Percentiles rank a stretch among this genome's conserved stretches.
Evolutionary conservation across 192 early-diverging fungal genomes (phyloP).

Genomic region (Rhizophagus prolifer): DNA sequence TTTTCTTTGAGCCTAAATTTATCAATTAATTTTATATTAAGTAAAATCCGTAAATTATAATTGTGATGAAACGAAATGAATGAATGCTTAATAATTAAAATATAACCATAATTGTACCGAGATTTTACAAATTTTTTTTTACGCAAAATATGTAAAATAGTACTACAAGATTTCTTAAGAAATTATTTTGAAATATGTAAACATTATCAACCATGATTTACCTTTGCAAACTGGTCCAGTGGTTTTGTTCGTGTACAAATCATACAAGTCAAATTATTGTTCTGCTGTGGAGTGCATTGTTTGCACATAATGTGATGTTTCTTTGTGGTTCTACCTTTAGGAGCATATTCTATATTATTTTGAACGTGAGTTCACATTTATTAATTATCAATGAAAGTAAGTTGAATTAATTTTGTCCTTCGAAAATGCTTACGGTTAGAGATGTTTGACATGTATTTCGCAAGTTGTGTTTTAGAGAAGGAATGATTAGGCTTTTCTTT

Average conservation of each 20-base stretch:
- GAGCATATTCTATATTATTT: slow-evolving; percentile 33
- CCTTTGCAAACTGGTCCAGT: slow-evolving; percentile 43
- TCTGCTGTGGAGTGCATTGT: slow-evolving; percentile 38
- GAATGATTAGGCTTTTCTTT: slow-evolving; percentile 36
- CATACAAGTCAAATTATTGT: slow-evolving; percentile 39
- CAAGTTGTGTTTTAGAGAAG: slow-evolving; percentile 43
- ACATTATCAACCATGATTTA: slow-evolving; percentile 8
- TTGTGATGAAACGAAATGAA: no score
- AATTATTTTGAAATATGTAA: background rate
- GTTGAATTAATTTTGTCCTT: background rate
- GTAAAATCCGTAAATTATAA: background rate
- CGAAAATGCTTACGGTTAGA: slow-evolving; percentile 32
- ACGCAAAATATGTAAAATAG: no score
- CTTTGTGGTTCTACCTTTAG: slow-evolving; percentile 33
- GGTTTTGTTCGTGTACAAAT: slow-evolving; percentile 37
- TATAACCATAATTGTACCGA: no score
- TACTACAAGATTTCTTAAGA: background rate
- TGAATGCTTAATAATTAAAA: no score
- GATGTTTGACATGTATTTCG: slow-evolving; percentile 36
- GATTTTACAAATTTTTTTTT: no score
- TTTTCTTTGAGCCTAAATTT: slow-evolving; percentile 39
- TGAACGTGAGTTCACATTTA: background rate
- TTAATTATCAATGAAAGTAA: background rate
- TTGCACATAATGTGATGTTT: slow-evolving; percentile 43
- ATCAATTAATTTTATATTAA: background rate